Evolutionary conservation across 352 stramenopile species (phyloP).

Genomic region (Phytopythium sindhum): DNA sequence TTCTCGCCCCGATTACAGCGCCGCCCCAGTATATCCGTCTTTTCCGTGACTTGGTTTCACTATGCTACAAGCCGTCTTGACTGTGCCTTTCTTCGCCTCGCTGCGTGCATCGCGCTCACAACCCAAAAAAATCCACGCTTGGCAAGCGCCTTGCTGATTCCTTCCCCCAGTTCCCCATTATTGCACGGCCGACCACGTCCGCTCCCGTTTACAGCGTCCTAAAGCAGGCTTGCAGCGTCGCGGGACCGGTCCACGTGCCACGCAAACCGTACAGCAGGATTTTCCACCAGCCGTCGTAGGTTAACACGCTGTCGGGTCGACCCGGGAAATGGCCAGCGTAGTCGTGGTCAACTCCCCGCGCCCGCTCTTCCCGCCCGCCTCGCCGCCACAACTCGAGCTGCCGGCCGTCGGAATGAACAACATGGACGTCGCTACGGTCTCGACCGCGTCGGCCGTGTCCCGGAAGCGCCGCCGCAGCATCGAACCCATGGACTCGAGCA

Average conservation of each 20-base stretch:
- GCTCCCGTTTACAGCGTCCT: not conserved
- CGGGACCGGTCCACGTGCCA: not conserved
- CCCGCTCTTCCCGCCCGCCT: no score
- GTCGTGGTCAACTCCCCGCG: not conserved
- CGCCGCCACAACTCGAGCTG: conserved; percentile 1
- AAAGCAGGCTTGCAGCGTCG: not conserved
- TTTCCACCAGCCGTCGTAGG: not conserved
- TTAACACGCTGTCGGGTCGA: not conserved
- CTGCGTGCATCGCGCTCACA: no score
- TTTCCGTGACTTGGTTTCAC: no score
- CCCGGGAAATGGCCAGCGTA: not conserved
- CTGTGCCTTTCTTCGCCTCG: no score
- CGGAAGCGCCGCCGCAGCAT: conserved; percentile 72
- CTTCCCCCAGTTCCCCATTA: no score
- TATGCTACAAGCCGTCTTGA: no score
- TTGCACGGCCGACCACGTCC: no score
- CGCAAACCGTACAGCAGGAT: not conserved
- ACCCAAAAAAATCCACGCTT: no score
- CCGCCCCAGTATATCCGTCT: no score
- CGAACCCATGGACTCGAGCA: conserved; percentile 49
- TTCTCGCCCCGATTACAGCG: not conserved
- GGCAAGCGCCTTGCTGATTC: no score
- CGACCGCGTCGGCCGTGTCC: conserved; percentile 13
- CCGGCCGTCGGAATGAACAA: not conserved
- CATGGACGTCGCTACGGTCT: conserved; percentile 16